Evolutionary conservation across 306 rosid genomes (phyloP).

Genomic region (Cicer cuneatum): DNA sequence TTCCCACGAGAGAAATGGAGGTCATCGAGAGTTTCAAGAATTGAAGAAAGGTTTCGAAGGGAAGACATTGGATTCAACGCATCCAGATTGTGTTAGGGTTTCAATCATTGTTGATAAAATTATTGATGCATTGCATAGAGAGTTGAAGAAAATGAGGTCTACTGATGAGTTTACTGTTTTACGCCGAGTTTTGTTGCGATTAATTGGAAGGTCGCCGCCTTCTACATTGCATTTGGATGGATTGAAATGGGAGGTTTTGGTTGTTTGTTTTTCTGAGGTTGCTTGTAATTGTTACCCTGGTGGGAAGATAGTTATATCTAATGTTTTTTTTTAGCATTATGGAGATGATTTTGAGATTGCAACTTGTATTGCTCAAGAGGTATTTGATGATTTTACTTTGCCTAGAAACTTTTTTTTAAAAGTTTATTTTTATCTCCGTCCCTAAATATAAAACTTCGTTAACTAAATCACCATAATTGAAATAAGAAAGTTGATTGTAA

Average conservation of each 20-base stretch:
- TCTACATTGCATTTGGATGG: conserved; percentile 76
- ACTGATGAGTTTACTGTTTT: background rate
- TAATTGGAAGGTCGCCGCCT: conserved; percentile 46
- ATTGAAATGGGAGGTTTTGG: conserved; percentile 84
- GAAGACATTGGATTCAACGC: background rate
- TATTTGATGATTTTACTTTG: conserved; percentile 31
- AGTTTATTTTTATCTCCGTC: too few relatives aligned
- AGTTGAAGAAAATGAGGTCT: background rate
- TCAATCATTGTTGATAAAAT: background rate
- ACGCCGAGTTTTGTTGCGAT: conserved; percentile 12
- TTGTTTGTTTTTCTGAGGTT: conserved; percentile 61
- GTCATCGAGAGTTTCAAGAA: background rate
- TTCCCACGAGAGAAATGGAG: background rate
- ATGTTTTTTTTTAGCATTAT: conserved; percentile 67
- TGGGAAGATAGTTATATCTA: conserved; percentile 80
- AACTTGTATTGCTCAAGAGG: conserved; percentile 84
- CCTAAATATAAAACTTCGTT: too few relatives aligned
- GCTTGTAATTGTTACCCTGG: conserved; percentile 71
- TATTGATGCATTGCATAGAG: background rate
- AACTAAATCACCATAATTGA: too few relatives aligned
- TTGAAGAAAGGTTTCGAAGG: too few relatives aligned
- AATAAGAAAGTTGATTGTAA: too few relatives aligned
- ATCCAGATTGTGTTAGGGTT: background rate
- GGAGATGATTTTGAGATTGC: conserved; percentile 71
- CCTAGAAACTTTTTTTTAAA: too few relatives aligned